Percentiles rank a stretch among this genome's conserved stretches.
phyloP scores from a whole-genome alignment of 192 early-diverging fungal genomes.

The Helicostylum pulchrum region DNA sequence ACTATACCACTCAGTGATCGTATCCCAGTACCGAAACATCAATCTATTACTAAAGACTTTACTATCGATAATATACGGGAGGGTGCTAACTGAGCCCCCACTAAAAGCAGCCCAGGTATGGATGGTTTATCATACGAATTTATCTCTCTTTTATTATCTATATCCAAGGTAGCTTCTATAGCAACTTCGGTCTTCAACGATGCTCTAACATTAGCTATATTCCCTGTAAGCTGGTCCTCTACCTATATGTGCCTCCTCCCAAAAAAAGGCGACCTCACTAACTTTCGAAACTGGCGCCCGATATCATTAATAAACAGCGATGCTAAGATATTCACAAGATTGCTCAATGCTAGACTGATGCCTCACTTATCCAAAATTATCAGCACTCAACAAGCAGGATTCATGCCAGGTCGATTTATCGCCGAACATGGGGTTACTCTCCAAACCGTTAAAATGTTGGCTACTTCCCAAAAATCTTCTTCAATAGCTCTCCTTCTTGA shows the following conservation, averaged over 20 bases:
- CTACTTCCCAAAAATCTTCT: not conserved
- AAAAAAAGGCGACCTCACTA: constrained; percentile 26
- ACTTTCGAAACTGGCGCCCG: constrained; percentile 19
- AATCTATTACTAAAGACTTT: not conserved
- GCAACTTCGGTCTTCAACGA: not conserved
- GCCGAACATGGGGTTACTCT: constrained; percentile 16
- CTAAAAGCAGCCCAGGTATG: constrained; percentile 2
- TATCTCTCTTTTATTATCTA: not conserved
- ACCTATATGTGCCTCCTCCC: constrained; percentile 23
- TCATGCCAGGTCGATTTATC: constrained; percentile 16
- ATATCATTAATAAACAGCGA: constrained; percentile 27
- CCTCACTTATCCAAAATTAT: not conserved
- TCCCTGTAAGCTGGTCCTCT: not conserved
- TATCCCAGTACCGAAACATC: not conserved
- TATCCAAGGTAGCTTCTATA: not conserved
- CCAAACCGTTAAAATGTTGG: not conserved
- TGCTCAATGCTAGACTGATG: not conserved
- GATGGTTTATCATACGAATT: constrained; percentile 10
- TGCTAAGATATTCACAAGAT: constrained; percentile 18
- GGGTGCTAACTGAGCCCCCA: not conserved
- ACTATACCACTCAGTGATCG: not conserved
- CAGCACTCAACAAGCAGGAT: constrained; percentile 17
- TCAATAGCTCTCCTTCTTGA: constrained; percentile 16
- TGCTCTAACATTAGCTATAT: not conserved
- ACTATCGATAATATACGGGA: not conserved